These are phyloP conservation scores for Euphorbia corollata DNA, from an alignment of 441 rosid species.

Conservation along the genomic window DNA sequence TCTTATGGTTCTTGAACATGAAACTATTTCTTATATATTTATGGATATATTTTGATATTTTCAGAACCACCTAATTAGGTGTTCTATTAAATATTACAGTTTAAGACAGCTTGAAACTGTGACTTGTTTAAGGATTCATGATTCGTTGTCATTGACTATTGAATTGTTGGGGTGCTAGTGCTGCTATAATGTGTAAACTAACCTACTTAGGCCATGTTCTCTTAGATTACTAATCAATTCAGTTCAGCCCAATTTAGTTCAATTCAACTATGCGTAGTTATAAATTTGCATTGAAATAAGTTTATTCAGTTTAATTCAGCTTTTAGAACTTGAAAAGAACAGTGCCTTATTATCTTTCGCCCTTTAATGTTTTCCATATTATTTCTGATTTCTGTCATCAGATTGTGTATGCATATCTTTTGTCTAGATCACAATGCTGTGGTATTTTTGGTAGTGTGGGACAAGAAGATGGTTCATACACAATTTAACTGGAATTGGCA, in stretches of 20 bases:
- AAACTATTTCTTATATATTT: background rate
- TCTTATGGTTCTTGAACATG: background rate
- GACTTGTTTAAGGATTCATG: background rate
- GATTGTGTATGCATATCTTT: background rate
- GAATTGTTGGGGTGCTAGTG: background rate
- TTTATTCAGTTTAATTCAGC: too few relatives aligned
- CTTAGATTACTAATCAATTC: too few relatives aligned
- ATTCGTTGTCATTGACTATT: background rate
- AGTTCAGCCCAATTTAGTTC: too few relatives aligned
- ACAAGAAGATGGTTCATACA: conserved; percentile 92
- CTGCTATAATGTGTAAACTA: background rate
- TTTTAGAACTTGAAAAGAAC: too few relatives aligned
- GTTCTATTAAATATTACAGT: background rate
- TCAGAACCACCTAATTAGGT: background rate
- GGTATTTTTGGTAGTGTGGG: conserved; percentile 61
- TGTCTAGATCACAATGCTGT: conserved; percentile 10
- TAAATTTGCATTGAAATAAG: too few relatives aligned
- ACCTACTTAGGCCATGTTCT: background rate
- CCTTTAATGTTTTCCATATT: background rate
- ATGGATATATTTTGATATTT: background rate
- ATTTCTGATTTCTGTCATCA: conserved; percentile 9
- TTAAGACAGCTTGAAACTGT: background rate
- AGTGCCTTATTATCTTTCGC: too few relatives aligned
- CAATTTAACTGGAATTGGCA: conserved; percentile 91
- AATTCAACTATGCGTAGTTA: too few relatives aligned